Conservation (phyloP, 306 rosid genomes). For the Corylus americana region DNA sequence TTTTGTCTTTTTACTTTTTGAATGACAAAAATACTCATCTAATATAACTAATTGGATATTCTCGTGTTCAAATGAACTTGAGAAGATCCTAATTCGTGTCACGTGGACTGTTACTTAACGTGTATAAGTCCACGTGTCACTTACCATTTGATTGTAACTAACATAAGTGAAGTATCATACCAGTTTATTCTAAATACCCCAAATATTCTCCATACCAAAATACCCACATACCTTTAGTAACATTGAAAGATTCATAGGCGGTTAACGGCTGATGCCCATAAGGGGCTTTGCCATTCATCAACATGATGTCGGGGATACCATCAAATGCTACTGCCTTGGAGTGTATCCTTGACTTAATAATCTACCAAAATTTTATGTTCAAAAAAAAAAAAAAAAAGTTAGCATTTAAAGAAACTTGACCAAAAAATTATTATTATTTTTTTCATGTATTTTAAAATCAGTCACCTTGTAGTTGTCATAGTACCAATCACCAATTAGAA, state of each 20-base stretch:
- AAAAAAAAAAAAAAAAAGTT: not conserved
- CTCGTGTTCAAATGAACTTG: too few relatives aligned
- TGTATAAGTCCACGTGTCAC: too few relatives aligned
- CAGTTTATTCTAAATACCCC: too few relatives aligned
- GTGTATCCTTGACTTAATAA: slow-evolving; percentile 36
- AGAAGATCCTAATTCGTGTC: too few relatives aligned
- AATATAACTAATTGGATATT: too few relatives aligned
- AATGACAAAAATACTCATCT: too few relatives aligned
- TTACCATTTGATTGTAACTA: too few relatives aligned
- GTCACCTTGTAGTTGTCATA: slow-evolving; percentile 65
- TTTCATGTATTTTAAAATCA: not conserved
- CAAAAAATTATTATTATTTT: not conserved
- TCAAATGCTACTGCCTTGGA: slow-evolving; percentile 1
- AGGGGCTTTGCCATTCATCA: slow-evolving; percentile 78
- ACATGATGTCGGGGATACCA: slow-evolving; percentile 45
- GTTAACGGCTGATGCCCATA: slow-evolving; percentile 32
- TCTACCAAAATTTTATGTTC: slow-evolving; percentile 37
- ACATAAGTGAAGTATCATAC: too few relatives aligned
- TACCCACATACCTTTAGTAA: slow-evolving; percentile 54
- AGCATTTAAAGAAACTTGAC: not conserved
- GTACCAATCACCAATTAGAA: slow-evolving; percentile 81
- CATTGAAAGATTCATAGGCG: slow-evolving; percentile 55
- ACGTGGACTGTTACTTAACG: too few relatives aligned
- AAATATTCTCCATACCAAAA: not conserved
- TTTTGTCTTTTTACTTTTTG: too few relatives aligned